Percentiles rank a stretch among this genome's conserved stretches.
Evolutionary conservation across 2,329 filamentous ascomycete species (phyloP).

Genomic region (Penicillium sumatraense): DNA sequence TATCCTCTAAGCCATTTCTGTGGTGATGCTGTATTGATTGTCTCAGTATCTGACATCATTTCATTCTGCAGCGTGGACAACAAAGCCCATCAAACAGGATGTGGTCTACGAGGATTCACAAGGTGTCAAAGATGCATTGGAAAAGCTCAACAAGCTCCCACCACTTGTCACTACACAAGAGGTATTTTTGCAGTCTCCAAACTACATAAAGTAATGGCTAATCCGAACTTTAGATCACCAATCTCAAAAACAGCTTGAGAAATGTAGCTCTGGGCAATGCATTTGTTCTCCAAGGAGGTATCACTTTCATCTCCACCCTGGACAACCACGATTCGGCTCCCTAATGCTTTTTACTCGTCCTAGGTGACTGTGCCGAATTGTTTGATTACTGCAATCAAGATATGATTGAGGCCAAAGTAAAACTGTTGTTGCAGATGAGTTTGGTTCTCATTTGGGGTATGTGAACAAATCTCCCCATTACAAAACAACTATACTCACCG

Average conservation of each 20-base stretch:
- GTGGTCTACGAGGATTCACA: slow-evolving; percentile 51
- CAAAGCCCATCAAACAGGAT: slow-evolving; percentile 52
- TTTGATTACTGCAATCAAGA: slow-evolving; percentile 93
- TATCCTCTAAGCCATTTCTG: background rate
- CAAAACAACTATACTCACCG: slow-evolving; percentile 1
- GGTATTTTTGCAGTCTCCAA: slow-evolving; percentile 1
- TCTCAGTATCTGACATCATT: background rate
- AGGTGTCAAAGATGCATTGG: slow-evolving; percentile 44
- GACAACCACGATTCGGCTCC: no score
- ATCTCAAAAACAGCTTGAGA: slow-evolving; percentile 75
- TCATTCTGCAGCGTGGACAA: slow-evolving; percentile 45
- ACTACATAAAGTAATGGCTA: no score
- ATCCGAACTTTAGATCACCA: slow-evolving; percentile 62
- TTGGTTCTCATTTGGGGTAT: slow-evolving; percentile 86
- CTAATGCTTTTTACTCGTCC: background rate
- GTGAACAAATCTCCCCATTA: slow-evolving; percentile 25
- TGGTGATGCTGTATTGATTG: background rate
- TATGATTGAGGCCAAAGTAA: slow-evolving; percentile 94
- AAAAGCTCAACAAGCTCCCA: slow-evolving; percentile 50
- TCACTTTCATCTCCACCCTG: no score
- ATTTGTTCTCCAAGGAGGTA: slow-evolving; percentile 90
- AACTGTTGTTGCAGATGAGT: slow-evolving; percentile 95
- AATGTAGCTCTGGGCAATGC: slow-evolving; percentile 90
- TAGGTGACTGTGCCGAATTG: slow-evolving; percentile 85
- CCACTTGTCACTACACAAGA: slow-evolving; percentile 41